These are phyloP conservation scores for Keithomyces neogunnii DNA, from an alignment of 2,329 filamentous ascomycete species.

Conservation along the genomic window DNA sequence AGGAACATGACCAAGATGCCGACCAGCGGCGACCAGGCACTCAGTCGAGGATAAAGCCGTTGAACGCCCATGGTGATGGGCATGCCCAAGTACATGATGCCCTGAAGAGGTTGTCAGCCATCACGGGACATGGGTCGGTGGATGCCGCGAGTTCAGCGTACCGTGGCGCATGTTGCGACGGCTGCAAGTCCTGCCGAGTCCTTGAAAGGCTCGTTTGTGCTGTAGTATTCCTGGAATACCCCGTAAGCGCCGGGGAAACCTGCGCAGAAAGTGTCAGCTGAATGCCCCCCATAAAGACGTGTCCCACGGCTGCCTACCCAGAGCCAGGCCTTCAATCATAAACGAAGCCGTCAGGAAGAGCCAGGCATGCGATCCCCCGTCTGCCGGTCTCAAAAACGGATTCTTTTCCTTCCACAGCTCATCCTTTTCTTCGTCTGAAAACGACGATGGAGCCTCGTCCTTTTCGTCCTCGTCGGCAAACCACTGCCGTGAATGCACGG, in stretches of 20 bases:
- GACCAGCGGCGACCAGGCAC: constrained; percentile 27
- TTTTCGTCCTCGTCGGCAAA: constrained; percentile 1
- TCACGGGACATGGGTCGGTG: neutral
- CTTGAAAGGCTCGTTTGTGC: constrained; percentile 44
- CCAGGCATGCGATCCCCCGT: constrained; percentile 28
- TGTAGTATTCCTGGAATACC: constrained; percentile 59
- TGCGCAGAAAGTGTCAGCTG: constrained; percentile 15
- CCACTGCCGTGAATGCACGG: neutral
- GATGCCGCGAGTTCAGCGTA: constrained; percentile 9
- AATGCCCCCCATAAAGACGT: neutral
- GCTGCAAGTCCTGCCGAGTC: constrained; percentile 41
- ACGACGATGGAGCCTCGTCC: neutral
- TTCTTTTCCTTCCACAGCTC: neutral
- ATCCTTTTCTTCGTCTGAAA: neutral
- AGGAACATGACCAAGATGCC: constrained; percentile 39
- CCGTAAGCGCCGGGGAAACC: constrained; percentile 58
- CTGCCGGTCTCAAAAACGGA: constrained; percentile 6
- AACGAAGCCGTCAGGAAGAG: constrained; percentile 17
- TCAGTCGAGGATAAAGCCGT: constrained; percentile 27
- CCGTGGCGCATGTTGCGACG: constrained; percentile 52
- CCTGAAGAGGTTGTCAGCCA: constrained; percentile 15
- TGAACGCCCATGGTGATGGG: constrained; percentile 38
- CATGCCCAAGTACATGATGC: constrained; percentile 40
- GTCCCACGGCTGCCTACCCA: constrained; percentile 4
- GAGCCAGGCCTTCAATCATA: constrained; percentile 12